These are phyloP conservation scores for Cryptococcus jaspeensis DNA, from an alignment of 1,284 basidiomycete species.

Conservation along the genomic window DNA sequence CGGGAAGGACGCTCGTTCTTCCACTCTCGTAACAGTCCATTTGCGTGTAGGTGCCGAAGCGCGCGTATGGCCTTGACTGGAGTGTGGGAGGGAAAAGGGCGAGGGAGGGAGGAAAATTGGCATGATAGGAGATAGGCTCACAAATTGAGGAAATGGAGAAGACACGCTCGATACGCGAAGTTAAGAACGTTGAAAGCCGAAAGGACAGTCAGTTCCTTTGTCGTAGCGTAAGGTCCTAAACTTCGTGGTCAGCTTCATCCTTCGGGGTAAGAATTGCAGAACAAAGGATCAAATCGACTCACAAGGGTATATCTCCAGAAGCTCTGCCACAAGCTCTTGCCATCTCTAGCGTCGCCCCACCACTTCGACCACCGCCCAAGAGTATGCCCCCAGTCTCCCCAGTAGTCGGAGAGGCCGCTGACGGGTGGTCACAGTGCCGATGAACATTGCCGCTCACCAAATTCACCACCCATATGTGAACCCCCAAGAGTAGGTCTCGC, in stretches of 20 bases:
- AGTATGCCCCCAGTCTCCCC: background rate
- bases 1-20: slow-evolving; percentile 56
- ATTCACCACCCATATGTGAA: slow-evolving; percentile 44
- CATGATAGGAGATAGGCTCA: no score
- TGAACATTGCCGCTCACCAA: slow-evolving; percentile 33
- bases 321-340: background rate
- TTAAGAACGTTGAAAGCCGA: no score
- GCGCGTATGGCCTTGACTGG: slow-evolving; percentile 55
- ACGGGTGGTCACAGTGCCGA: slow-evolving; percentile 15
- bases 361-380: background rate
- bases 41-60: slow-evolving; percentile 31
- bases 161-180: no score
- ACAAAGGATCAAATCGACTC: background rate
- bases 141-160: no score
- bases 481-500: slow-evolving; percentile 34
- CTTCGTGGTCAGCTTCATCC: no score
- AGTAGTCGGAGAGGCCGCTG: background rate
- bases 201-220: no score
- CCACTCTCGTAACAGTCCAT: slow-evolving; percentile 62
- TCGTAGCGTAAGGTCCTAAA: no score
- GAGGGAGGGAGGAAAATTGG: slow-evolving; percentile 6
- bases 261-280: background rate
- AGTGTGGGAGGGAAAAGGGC: slow-evolving; percentile 48
- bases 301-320: background rate
- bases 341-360: background rate